Conservation (phyloP, 2,329 filamentous ascomycete species). For the Ophiostoma sp. region DNA sequence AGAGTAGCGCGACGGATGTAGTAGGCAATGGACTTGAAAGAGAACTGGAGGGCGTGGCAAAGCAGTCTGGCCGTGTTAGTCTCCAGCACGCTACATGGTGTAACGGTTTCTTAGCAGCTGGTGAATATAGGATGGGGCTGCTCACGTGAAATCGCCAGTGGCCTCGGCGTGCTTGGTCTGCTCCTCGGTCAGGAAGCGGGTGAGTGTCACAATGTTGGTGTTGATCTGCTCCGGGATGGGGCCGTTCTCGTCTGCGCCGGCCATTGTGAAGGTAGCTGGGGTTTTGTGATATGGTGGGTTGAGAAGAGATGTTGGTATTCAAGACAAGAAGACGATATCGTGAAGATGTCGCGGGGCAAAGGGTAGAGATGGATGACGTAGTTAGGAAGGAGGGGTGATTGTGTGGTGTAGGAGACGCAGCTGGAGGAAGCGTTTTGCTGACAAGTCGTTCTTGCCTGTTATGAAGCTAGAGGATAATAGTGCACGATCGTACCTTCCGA, state of each 20-base stretch:
- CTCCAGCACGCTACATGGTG: too few species aligned
- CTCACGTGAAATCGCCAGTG: constrained; percentile 96
- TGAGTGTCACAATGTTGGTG: constrained; percentile 92
- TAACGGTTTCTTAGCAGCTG: background rate
- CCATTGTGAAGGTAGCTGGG: constrained; percentile 27
- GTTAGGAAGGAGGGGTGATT: background rate
- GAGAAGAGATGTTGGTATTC: background rate
- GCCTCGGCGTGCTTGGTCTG: constrained; percentile 89
- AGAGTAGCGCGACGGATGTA: constrained; percentile 95
- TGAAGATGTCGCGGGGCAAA: constrained; percentile 16
- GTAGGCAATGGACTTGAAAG: constrained; percentile 99
- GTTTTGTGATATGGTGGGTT: background rate
- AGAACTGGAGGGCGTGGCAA: constrained; percentile 96
- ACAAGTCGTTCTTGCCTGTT: background rate
- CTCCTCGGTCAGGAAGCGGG: constrained; percentile 92
- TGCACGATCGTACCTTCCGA: background rate
- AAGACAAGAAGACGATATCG: background rate
- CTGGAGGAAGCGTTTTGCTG: background rate
- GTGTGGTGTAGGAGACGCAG: background rate
- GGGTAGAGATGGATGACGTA: background rate
- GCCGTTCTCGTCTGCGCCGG: constrained; percentile 36
- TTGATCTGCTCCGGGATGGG: constrained; percentile 74
- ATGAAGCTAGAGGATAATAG: background rate
- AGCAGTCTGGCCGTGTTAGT: constrained; percentile 58
- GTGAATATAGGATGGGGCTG: constrained; percentile 23